phyloP scores from a whole-genome alignment of 345 rosid genomes.

The Euphorbia pulcherrima region DNA sequence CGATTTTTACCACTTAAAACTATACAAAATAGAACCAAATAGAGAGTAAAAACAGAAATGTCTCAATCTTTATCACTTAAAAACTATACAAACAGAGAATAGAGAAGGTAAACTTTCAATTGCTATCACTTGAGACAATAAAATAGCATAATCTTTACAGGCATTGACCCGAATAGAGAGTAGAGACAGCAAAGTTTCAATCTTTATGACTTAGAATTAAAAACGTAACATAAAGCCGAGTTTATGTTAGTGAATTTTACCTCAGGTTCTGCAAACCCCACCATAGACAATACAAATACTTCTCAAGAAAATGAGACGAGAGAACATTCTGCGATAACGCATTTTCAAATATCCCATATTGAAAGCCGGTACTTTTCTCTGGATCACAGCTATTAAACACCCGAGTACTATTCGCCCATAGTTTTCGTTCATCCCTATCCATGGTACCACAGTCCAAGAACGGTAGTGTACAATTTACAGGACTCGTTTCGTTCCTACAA shows the following conservation, averaged over 20 bases:
- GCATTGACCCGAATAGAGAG: not conserved
- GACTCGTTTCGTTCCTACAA: slow-evolving; percentile 43
- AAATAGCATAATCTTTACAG: not conserved
- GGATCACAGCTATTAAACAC: slow-evolving; percentile 63
- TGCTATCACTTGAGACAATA: too few species aligned
- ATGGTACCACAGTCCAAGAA: slow-evolving; percentile 57
- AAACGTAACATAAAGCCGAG: too few species aligned
- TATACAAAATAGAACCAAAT: too few species aligned
- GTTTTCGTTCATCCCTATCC: slow-evolving; percentile 25
- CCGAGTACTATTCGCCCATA: slow-evolving; percentile 53
- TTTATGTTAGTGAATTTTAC: slow-evolving; percentile 26
- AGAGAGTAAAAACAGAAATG: too few species aligned
- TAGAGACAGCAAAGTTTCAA: not conserved
- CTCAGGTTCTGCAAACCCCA: slow-evolving; percentile 90
- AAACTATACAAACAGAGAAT: too few species aligned
- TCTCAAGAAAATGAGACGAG: slow-evolving; percentile 50
- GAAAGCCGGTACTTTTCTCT: slow-evolving; percentile 24
- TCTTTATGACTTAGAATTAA: not conserved
- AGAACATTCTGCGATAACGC: slow-evolving; percentile 54
- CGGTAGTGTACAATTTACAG: slow-evolving; percentile 35
- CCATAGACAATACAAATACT: slow-evolving; percentile 80
- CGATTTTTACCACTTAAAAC: too few species aligned
- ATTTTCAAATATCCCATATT: slow-evolving; percentile 57
- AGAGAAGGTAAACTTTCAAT: too few species aligned
- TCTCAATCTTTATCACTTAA: too few species aligned